Percentiles rank a stretch among this genome's conserved stretches.
phyloP scores from a whole-genome alignment of 179 eudicot genomes.

The Vitellaria paradoxa region DNA sequence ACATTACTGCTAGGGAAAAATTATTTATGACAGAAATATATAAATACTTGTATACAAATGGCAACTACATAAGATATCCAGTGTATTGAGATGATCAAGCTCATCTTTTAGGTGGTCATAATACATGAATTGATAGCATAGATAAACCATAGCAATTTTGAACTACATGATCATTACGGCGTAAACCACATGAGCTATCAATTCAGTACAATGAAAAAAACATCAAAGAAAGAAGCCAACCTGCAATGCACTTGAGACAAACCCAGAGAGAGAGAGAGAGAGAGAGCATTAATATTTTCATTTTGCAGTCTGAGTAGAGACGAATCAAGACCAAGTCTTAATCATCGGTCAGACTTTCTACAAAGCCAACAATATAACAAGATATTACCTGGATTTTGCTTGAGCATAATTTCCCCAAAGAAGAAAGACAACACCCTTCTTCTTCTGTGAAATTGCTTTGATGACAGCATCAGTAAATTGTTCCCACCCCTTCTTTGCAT shows the following conservation, averaged over 20 bases:
- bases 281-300: not conserved
- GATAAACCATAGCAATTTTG: too few species aligned
- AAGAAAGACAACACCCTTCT: conserved; percentile 74
- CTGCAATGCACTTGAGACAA: not conserved
- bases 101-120: too few species aligned
- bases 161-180: too few species aligned
- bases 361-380: not conserved
- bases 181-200: too few species aligned
- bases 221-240: not conserved
- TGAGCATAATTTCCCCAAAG: conserved; percentile 99
- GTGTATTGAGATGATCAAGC: too few species aligned
- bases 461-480: conserved; percentile 93
- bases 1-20: too few species aligned
- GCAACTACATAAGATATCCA: too few species aligned
- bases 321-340: not conserved
- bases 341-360: not conserved
- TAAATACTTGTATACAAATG: too few species aligned
- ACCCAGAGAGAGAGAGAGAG: not conserved
- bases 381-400: conserved; percentile 63
- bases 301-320: not conserved
- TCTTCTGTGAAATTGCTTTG: conserved; percentile 66
- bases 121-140: too few species aligned
- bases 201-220: not conserved
- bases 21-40: too few species aligned
- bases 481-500: conserved; percentile 98